Conservation (phyloP, 805 yeast species). For the Yamadazyma takamatsuzukensis region DNA sequence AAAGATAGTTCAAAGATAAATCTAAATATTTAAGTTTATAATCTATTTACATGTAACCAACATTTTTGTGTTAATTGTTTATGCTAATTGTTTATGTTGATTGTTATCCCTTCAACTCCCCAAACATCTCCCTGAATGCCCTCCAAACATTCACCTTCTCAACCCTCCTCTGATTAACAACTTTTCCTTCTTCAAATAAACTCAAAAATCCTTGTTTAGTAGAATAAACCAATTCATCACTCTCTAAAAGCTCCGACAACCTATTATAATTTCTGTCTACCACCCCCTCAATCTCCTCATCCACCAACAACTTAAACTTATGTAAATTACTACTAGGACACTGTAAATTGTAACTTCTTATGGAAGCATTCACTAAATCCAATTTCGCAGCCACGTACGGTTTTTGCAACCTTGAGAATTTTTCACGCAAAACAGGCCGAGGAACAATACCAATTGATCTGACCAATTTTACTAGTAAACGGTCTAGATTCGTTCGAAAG, state of each 20-base stretch:
- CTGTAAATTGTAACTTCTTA: conserved; percentile 36
- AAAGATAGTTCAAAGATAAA: too few species aligned
- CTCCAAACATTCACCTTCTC: conserved; percentile 25
- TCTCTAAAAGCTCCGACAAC: conserved; percentile 4
- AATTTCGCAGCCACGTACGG: conserved; percentile 20
- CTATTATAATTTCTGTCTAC: conserved; percentile 9
- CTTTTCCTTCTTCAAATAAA: conserved; percentile 12
- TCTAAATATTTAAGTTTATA: too few species aligned
- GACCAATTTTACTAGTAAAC: conserved; percentile 18
- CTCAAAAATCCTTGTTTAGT: conserved; percentile 13
- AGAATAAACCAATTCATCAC: conserved; percentile 4
- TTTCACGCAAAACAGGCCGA: neutral
- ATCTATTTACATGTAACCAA: too few species aligned
- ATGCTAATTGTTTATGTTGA: too few species aligned
- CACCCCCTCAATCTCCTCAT: conserved; percentile 23
- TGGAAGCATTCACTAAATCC: conserved; percentile 18
- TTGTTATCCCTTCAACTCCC: too few species aligned
- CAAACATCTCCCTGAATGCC: conserved; percentile 27
- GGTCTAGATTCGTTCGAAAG: conserved; percentile 45
- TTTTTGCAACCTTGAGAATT: conserved; percentile 5
- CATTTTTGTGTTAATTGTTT: too few species aligned
- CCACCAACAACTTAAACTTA: conserved; percentile 30
- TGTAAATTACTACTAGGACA: conserved; percentile 36
- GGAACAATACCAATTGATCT: conserved; percentile 24
- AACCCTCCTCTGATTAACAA: conserved; percentile 15